These are phyloP conservation scores for Pythium grandisporangium DNA, from an alignment of 352 stramenopile genomes.

Conservation along the genomic window DNA sequence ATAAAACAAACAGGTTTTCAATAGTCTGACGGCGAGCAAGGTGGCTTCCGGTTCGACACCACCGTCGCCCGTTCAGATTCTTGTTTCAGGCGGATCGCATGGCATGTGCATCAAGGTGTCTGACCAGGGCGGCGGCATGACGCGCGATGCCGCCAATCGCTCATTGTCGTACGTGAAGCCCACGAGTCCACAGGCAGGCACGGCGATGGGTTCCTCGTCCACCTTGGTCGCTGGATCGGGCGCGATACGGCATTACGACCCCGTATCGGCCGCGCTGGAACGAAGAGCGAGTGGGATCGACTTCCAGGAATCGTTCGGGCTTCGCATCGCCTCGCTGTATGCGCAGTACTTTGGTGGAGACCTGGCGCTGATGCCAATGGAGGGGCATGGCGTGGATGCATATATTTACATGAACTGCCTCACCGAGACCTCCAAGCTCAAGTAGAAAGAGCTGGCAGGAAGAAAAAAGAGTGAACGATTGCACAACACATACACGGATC, in stretches of 20 bases:
- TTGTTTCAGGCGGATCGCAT: constrained; percentile 53
- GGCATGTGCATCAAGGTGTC: constrained; percentile 80
- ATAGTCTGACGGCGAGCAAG: constrained; percentile 34
- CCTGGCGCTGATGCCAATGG: constrained; percentile 98
- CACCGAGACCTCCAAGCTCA: constrained; percentile 61
- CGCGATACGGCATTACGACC: no score
- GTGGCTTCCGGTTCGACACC: constrained; percentile 3
- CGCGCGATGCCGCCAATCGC: constrained; percentile 56
- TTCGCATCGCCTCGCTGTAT: constrained; percentile 91
- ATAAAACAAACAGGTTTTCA: no score
- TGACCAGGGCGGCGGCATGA: constrained; percentile 66
- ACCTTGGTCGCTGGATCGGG: constrained; percentile 8
- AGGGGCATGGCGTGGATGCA: constrained; percentile 96
- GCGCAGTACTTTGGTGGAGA: constrained; percentile 98
- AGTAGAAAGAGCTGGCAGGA: no score
- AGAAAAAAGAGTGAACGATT: no score
- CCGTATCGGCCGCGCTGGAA: constrained; percentile 60
- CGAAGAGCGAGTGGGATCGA: constrained; percentile 48
- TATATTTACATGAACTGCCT: constrained; percentile 88
- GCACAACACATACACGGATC: no score
- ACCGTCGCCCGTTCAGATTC: constrained; percentile 44
- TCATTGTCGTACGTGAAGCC: constrained; percentile 45
- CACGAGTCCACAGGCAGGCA: background rate
- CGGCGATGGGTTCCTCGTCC: background rate
- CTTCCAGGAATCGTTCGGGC: constrained; percentile 79